Base-by-base conservation (phyloP, 768 basidiomycete genomes). In the Crucibulum laeve region DNA sequence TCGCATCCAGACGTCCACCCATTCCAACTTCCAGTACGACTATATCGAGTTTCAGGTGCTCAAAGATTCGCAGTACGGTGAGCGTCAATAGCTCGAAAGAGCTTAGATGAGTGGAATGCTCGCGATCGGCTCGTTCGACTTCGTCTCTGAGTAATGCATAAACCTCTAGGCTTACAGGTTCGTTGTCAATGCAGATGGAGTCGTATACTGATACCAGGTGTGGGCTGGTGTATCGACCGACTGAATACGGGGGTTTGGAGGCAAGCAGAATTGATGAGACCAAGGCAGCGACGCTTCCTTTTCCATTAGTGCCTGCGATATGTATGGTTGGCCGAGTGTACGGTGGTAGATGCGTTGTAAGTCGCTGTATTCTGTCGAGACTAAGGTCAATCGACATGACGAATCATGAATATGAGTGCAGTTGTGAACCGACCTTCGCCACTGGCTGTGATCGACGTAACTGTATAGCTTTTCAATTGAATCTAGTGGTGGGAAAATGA, bases 241-340 rank as follows among this genome's bases (percentile, higher is more conserved):
- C 72, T 17, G 68, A 67, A 41, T 87, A 69, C 1, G 70, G 62
- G n/a, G 83, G 68, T 0, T 69, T 63, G 4, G 83, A 73, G 4
- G 72, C 62, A 4, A 59, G 57, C 5, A 97, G 66, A 53, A 91
- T 86, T 33, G 90, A 90, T 0, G 89, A 79, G 8, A 96, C 61
- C 25, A 92, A 69, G 4, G 85, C 84, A 1, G 91, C 83, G 10
- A 95, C 91, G 52, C 90, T 94, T 25, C 96, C 96, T 63, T 98
- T 99, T 6, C 95, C 95, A 63, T 99, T 98, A 0, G 96, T 99
- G 0, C 96, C 96, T 5, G 92, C 83, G 45, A 98, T 76, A 56
- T 99, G 96, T 25, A 89, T 71, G 0, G 92, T 91, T 0, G 92
- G 95, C 2, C 89, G 76, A 0, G 71, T 79, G 55, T 87, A 85